Evolutionary conservation across 1,139 yeast species (phyloP).

Genomic region (Yamadazyma kanchanaburiensis): DNA sequence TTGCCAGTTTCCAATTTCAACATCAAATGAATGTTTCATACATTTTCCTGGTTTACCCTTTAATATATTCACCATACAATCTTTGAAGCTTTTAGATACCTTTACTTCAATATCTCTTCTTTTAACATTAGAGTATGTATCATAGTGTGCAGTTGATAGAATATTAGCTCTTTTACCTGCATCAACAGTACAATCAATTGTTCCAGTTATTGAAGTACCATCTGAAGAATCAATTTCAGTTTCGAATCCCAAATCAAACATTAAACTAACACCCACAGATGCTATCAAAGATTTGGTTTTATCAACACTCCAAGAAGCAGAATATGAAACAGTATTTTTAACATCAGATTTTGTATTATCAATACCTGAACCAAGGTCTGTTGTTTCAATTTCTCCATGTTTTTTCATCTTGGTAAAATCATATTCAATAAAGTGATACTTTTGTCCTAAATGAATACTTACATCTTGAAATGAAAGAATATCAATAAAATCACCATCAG

Average conservation of each 20-base stretch:
- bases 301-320: conserved; percentile 6
- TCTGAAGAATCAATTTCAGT: conserved; percentile 8
- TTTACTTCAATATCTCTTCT: conserved; percentile 7
- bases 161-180: conserved; percentile 9
- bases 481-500: conserved; percentile 13
- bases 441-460: conserved; percentile 2
- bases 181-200: conserved; percentile 9
- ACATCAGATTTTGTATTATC: conserved; percentile 11
- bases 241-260: conserved; percentile 2
- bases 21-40: conserved; percentile 2
- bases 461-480: conserved; percentile 9
- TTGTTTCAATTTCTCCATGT: conserved; percentile 1
- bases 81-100: conserved; percentile 2
- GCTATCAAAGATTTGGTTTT: conserved; percentile 5
- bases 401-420: conserved; percentile 6
- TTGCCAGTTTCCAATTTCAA: conserved; percentile 7
- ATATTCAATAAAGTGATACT: conserved; percentile 10
- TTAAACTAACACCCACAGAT: conserved; percentile 2
- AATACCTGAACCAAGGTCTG: conserved; percentile 14
- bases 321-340: conserved; percentile 9
- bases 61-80: conserved; percentile 3
- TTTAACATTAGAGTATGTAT: conserved; percentile 5
- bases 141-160: conserved; percentile 4
- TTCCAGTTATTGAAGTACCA: conserved; percentile 4
- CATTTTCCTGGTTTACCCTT: conserved; percentile 3